A percentile compares a stretch with the other conserved stretches of the same genome.
phyloP scores from a whole-genome alignment of 1,139 yeast genomes.

The Yamadazyma membranifaciens region DNA sequence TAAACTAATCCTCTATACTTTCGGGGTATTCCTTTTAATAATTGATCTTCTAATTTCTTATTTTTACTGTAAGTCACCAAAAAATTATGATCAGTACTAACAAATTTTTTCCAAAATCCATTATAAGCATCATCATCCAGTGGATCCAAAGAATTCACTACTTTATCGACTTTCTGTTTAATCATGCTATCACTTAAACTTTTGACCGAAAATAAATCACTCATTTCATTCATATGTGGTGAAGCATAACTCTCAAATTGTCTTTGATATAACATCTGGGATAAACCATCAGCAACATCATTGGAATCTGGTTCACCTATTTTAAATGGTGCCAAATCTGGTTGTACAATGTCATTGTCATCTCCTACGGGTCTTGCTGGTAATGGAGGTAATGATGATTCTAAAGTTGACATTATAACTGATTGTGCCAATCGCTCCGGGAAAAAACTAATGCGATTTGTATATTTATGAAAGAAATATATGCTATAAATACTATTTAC shows the following conservation, averaged over 20 bases:
- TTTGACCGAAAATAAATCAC: conserved; percentile 26
- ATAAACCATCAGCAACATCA: conserved; percentile 20
- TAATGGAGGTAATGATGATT: conserved; percentile 3
- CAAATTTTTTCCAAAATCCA: conserved; percentile 9
- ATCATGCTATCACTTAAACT: conserved; percentile 12
- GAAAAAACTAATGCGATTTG: background rate
- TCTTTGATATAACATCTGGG: conserved; percentile 30
- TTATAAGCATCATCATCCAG: conserved; percentile 3
- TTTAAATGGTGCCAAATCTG: background rate
- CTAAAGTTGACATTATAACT: background rate
- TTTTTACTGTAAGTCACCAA: conserved; percentile 4
- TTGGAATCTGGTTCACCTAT: conserved; percentile 5
- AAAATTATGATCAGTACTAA: conserved; percentile 3
- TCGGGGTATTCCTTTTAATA: conserved; percentile 35
- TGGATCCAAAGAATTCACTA: conserved; percentile 3
- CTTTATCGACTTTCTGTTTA: conserved; percentile 6
- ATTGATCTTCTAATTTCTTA: conserved; percentile 23
- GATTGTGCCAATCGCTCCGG: background rate
- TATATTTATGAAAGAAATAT: background rate
- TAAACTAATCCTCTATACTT: conserved; percentile 31
- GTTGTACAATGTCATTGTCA: background rate
- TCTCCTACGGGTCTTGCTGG: conserved; percentile 4
- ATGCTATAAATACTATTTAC: background rate
- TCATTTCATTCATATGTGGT: conserved; percentile 36
- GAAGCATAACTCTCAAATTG: conserved; percentile 32